Evolutionary conservation across 768 basidiomycete genomes (phyloP), one percentile per base, ranked within the genome.

Genomic region (Chiua virens): DNA sequence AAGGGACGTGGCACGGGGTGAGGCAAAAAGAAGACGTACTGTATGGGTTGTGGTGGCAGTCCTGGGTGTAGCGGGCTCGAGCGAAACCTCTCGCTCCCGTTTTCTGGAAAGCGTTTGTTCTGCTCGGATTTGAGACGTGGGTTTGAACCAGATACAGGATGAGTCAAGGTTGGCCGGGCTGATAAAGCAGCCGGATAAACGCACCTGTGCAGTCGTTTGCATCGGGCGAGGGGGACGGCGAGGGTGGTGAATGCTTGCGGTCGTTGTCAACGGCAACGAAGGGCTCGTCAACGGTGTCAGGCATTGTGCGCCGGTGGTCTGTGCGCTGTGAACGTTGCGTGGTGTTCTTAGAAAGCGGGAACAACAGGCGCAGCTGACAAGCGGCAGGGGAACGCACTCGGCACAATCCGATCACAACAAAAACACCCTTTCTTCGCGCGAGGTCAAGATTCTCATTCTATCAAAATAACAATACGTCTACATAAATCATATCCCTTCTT

Each of bases 1-100:
- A 68, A 11, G 10, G 50, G 49, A 54, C 53, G 58, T 48, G 47
- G 51, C 54, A 54, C 44, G 35, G 43, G 46, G 44, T 13, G 41
- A 47, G 49, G 42, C 23, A 27, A 54, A 52, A 49, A 54, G 49
- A 50, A 60, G 55, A 68, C 69, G 70, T 56, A 78, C 77, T 53
- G 60, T 37, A 50, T 52, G 59, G 51, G 59, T 54, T 43, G 63
- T 62, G 51, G 59, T 54, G 45, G 63, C 50, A 20, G 74, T 69
- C 58, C 72, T 75, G 38, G 82, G 78, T 3, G 79, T 75, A 39
- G 76, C 62, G 51, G 88, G 87, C 67, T 92, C 89, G 30, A 86
- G 69, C 23, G 89, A 92, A 21, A 85, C 81, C 68, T 90, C 88
- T 32, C 89, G 75, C 67, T 89, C 87, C 56, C 89, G 78, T 69